Base-by-base conservation (phyloP, 495 filamentous ascomycete genomes). In the Penicillium ucsense region DNA sequence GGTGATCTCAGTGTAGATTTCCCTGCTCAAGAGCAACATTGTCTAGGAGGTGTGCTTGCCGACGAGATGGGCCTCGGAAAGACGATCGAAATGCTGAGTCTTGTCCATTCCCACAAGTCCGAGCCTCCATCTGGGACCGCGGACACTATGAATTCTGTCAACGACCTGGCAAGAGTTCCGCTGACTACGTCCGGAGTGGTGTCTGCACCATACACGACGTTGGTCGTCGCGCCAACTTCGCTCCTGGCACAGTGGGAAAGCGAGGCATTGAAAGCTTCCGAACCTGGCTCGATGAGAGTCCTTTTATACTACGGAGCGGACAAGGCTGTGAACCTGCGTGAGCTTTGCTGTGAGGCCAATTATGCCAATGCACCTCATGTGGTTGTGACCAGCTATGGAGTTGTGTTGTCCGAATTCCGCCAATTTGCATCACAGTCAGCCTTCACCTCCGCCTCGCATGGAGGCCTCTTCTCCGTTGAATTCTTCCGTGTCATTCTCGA, bases 401-500 rank as follows among this genome's bases (percentile, higher is more conserved):
- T 88, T 27, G 82, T 96, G 3, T 74, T 98, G 5, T 94, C 89
- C 4, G 94, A 98, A 55, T 95, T 85, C 63, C 84, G 79, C 43
- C 80, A 84, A 50, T 75, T 89, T 34, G 73, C 71, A 30, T 69
- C 72, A 4, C 67, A 61, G 29, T 70, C 63, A 50, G 71, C 71
- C 31, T 77, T 78, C 20, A 74, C 83, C 51, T 73, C 73, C 45
- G 73, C 74, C 28, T 62, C 67, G 3, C 77, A 80, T 57, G 83
- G 77, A 6, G 91, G 92, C 1, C 57, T 98, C 4, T 97, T 96
- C 62, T 92, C 89, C 1, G 63, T 98, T 6, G 84, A 91, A 31
- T 97, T 94, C 66, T 94, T 91, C 66, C 84, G 92, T 8, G 71
- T 98, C 47, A 96, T 98, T 46, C 78, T 98, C 3, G 92, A 98